Conservation (phyloP, 2,329 filamentous ascomycete species). For the Fusarium temperatum region DNA sequence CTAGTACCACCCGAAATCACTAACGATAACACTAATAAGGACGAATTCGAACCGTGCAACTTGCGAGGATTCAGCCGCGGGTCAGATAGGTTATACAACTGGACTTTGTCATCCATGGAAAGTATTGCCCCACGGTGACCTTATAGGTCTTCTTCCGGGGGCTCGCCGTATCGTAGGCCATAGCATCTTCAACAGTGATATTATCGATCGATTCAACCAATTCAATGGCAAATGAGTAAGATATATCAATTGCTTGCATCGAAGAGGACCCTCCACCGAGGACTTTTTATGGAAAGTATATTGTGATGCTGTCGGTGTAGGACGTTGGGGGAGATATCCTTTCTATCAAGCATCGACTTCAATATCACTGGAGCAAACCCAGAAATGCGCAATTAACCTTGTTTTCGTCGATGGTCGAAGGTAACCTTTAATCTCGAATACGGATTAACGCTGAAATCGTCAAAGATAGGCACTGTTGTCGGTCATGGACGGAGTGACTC, state of each 20-base stretch:
- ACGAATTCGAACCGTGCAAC: accelerated
- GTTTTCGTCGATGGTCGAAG: background rate
- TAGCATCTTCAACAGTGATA: no score
- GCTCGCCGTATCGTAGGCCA: background rate
- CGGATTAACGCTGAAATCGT: accelerated
- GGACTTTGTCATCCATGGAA: no score
- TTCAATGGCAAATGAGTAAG: accelerated
- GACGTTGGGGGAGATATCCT: no score
- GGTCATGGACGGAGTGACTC: background rate
- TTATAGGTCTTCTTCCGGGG: background rate
- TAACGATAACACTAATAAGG: background rate
- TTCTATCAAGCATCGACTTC: accelerated
- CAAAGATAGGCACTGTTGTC: accelerated
- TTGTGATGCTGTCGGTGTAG: accelerated
- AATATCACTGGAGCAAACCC: no score
- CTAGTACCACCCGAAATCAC: accelerated
- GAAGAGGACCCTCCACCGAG: accelerated
- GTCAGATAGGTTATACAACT: accelerated
- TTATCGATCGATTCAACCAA: no score
- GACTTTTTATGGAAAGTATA: accelerated
- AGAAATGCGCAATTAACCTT: accelerated
- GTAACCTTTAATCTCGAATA: accelerated
- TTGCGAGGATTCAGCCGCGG: accelerated
- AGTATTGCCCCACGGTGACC: accelerated
- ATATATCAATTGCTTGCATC: accelerated